Percentiles rank a stretch among this genome's conserved stretches.
Conservation (phyloP, 441 rosid species). For the Lepidium campestre region DNA sequence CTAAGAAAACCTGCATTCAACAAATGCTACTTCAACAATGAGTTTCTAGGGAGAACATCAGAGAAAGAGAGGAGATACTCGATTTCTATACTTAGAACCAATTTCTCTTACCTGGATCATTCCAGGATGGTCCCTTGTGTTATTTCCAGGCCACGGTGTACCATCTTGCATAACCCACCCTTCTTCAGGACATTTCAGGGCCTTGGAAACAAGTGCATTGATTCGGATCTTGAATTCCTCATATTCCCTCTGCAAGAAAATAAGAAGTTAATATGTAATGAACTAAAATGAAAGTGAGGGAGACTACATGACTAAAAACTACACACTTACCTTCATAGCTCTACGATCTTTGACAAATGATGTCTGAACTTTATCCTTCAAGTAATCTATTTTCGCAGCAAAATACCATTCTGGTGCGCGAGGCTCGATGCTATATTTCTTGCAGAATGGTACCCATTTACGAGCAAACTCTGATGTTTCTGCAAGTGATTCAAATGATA, state of each 20-base stretch:
- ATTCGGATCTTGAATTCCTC: constrained; percentile 91
- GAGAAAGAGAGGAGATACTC: neutral
- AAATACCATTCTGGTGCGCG: constrained; percentile 99
- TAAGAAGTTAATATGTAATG: constrained; percentile 3
- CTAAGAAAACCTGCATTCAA: constrained; percentile 81
- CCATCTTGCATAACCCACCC: constrained; percentile 99
- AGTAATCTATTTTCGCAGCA: constrained; percentile 88
- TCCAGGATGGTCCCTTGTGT: constrained; percentile 97
- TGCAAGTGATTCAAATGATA: constrained; percentile 85
- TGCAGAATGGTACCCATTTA: constrained; percentile 96
- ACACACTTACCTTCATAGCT: constrained; percentile 84
- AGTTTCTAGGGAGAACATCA: neutral
- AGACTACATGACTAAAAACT: constrained; percentile 8
- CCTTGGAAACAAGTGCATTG: constrained; percentile 92
- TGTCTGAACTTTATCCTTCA: constrained; percentile 94
- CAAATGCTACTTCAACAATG: constrained; percentile 3
- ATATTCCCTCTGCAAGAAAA: constrained; percentile 75
- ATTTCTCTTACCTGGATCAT: constrained; percentile 80
- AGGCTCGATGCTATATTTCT: constrained; percentile 89
- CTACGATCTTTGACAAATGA: constrained; percentile 99
- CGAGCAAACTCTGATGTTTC: constrained; percentile 98
- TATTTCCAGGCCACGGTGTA: constrained; percentile 99
- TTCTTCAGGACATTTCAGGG: constrained; percentile 88
- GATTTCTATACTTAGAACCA: neutral
- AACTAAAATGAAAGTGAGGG: neutral